Conservation (phyloP, 306 rosid species). For the Medicago ruthenica region DNA sequence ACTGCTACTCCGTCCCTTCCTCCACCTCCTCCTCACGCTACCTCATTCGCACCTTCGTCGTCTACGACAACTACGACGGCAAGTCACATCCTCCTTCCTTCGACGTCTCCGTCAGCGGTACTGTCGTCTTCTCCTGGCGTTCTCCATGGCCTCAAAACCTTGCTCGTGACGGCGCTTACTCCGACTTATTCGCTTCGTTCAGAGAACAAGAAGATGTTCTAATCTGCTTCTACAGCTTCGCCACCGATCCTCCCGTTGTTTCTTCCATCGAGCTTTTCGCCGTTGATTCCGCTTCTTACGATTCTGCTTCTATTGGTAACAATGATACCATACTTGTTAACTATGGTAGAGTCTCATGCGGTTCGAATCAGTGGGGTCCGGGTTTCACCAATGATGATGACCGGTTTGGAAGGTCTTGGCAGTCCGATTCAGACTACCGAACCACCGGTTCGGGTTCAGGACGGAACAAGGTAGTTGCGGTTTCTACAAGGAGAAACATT, state of each 20-base stretch:
- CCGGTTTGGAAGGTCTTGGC: constrained; percentile 89
- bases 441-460: neutral
- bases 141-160: constrained; percentile 77
- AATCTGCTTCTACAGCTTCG: constrained; percentile 85
- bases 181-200: constrained; percentile 71
- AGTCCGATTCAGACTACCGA: constrained; percentile 56
- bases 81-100: constrained; percentile 86
- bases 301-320: constrained; percentile 43
- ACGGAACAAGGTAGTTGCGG: neutral
- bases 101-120: constrained; percentile 77
- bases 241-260: constrained; percentile 87
- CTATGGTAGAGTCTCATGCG: constrained; percentile 80
- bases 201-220: constrained; percentile 55
- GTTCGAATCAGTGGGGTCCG: constrained; percentile 85
- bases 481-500: constrained; percentile 54
- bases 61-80: constrained; percentile 96
- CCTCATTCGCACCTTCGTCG: constrained; percentile 80
- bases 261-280: constrained; percentile 74
- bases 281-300: constrained; percentile 73
- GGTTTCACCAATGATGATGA: constrained; percentile 80
- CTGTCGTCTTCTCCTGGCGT: constrained; percentile 88
- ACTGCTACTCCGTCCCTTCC: constrained; percentile 76
- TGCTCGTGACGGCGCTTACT: constrained; percentile 78
- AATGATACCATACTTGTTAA: constrained; percentile 60
- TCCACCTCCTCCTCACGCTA: constrained; percentile 64